phyloP scores from a whole-genome alignment of 2,329 filamentous ascomycete genomes.

The Chaetoscypha palmicola region DNA sequence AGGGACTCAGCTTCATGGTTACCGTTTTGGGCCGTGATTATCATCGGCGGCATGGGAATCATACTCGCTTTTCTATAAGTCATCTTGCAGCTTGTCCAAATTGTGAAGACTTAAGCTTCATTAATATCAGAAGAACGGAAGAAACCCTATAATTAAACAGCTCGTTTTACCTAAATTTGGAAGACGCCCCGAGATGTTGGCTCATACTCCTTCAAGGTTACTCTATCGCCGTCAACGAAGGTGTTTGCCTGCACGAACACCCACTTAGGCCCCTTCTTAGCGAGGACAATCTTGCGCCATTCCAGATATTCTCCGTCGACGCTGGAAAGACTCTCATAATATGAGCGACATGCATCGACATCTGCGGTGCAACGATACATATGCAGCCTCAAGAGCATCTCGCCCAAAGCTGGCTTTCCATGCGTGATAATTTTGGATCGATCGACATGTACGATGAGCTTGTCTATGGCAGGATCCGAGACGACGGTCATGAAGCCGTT shows the following conservation, averaged over 20 bases:
- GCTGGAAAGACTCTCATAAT: slow-evolving; percentile 51
- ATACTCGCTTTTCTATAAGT: slow-evolving; percentile 5
- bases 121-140: too few relatives aligned
- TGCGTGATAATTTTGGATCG: slow-evolving; percentile 39
- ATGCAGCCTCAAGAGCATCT: slow-evolving; percentile 43
- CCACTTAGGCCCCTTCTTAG: slow-evolving; percentile 49
- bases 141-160: not conserved
- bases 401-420: slow-evolving; percentile 53
- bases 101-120: not conserved
- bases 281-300: slow-evolving; percentile 49
- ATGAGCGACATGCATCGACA: slow-evolving; percentile 40
- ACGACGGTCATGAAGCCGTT: slow-evolving; percentile 39
- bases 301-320: slow-evolving; percentile 46
- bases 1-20: slow-evolving; percentile 7
- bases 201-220: slow-evolving; percentile 50
- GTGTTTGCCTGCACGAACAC: slow-evolving; percentile 62
- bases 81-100: slow-evolving; percentile 3
- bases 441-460: not conserved
- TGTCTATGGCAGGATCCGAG: slow-evolving; percentile 30
- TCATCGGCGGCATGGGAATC: slow-evolving; percentile 4
- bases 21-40: slow-evolving; percentile 8
- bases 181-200: slow-evolving; percentile 47
- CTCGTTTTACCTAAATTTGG: slow-evolving; percentile 38
- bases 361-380: slow-evolving; percentile 59
- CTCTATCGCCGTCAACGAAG: slow-evolving; percentile 31